Evolutionary conservation across 495 filamentous ascomycete genomes (phyloP), one percentile per base, ranked within the genome.

Genomic region (Daldinia childiae): DNA sequence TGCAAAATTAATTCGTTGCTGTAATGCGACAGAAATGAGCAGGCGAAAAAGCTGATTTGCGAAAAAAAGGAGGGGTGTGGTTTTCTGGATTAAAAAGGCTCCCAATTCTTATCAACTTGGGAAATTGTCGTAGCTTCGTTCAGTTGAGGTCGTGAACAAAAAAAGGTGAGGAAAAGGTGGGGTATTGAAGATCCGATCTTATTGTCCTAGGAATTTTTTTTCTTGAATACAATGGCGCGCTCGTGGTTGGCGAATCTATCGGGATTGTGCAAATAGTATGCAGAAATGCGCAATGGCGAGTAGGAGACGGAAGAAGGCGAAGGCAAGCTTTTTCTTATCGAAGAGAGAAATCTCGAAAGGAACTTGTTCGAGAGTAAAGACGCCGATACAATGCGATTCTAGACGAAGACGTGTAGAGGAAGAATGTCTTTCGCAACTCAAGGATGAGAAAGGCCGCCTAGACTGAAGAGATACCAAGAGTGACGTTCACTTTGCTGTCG

Each of bases 351-450:
- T 57, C 45, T 39, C 26, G 26, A 56, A 64, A 15, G 36, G 51
- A 62, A 58, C 51, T 58, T 38, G 58, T 34, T 66, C 58, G 54
- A 62, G 62, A 65, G 58, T 58, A 34, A 34, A 15, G 70, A 69
- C 57, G 62, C 61, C 70, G 65, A 55, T 73, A 69, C 65, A 69
- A 68, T 73, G 65, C 70, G 70, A 73, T 73, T 68, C 57, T 62
- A 73, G 65, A 58, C 50, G 68, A 68, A 63, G 51, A 73, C 58
- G 71, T 58, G 62, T 41, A 52, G 24, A 26, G 17, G 60, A 34
- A 56, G 27, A 32, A 21, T 24, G 24, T 65, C 62, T 69, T 66
- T 66, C 32, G 62, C 58, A 60, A 64, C 34, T 41, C 48, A 27
- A 66, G 61, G 54, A 65, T 36, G 66, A 59, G 43, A 66, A 69